These are phyloP conservation scores for Globisporangium parvum DNA, from an alignment of 352 stramenopile genomes.

Conservation along the genomic window DNA sequence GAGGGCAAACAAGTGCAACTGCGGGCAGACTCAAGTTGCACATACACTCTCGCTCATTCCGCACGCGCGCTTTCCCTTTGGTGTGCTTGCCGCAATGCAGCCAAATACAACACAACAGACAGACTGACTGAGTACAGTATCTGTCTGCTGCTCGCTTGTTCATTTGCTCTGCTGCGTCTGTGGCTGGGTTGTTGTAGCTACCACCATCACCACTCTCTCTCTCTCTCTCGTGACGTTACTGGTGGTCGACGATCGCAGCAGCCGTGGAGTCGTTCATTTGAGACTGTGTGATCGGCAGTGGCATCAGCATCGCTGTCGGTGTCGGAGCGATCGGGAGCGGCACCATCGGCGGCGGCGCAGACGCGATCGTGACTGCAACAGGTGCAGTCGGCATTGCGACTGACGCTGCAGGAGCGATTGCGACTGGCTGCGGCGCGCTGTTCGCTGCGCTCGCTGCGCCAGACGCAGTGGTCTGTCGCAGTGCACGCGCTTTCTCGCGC, in stretches of 20 bases:
- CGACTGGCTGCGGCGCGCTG: neutral
- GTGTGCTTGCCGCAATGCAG: no score
- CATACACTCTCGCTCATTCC: no score
- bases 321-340: neutral
- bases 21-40: no score
- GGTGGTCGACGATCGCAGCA: neutral
- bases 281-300: neutral
- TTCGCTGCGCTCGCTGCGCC: neutral
- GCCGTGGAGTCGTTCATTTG: neutral
- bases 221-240: neutral
- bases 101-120: no score
- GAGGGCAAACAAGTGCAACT: no score
- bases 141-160: no score
- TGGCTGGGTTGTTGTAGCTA: no score
- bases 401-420: neutral
- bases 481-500: constrained; percentile 1
- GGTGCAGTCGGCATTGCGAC: neutral
- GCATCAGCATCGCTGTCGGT: neutral
- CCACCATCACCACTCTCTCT: no score
- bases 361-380: neutral
- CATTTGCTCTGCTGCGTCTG: no score
- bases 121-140: no score
- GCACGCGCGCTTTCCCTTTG: no score
- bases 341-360: neutral
- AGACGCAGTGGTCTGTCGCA: neutral